Base-by-base conservation (phyloP, 257 asterid species). In the Thymus quinquecostatus region DNA sequence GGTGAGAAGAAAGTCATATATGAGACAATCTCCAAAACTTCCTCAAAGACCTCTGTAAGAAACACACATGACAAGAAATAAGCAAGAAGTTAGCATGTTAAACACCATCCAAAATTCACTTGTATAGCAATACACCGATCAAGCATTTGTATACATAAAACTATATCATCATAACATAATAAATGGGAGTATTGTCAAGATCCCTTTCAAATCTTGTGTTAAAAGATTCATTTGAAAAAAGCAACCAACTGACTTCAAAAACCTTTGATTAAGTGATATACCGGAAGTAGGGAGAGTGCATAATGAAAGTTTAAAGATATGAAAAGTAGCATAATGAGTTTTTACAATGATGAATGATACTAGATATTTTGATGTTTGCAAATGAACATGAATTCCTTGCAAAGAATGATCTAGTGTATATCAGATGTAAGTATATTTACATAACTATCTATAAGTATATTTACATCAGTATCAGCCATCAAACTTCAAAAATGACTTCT, bases 1-100 rank as follows among this genome's bases (percentile, higher is more conserved):
- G 99, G 99, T 4, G 97, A 87, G 82, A 85, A 95, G 79, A 95
- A 95, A 45, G 99, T 92, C 98, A 92, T 92, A 79, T 95, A 95
- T 2, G 99, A 95, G 58, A 92, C 97, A 11, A 95, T 95, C 95
- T 95, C 99, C 89, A 95, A 74, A 71, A 95, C 96, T 84, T 95
- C 99, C 84, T 95, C 99, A 61, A 87, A 95, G 36, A 95, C 99
- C 92, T 95, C 99, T 95, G 97, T 38, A 38, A 53, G 6, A 82
- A 80, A 74, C 11, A 57, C 14, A 38, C 64, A 58, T 60, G 38
- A 70, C 41, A 47, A 44, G 10, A 12, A 60, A 38, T 3, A 51
- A 33, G 47, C 45, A 44, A 38, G 76, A 27, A 2, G 43, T 59
- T 44, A 44, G 69, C 58, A 65, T 7, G 60, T 56, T 9, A 56